These are phyloP conservation scores for Talaromyces rugulosus DNA, from an alignment of 2,329 filamentous ascomycete species.

Conservation along the genomic window DNA sequence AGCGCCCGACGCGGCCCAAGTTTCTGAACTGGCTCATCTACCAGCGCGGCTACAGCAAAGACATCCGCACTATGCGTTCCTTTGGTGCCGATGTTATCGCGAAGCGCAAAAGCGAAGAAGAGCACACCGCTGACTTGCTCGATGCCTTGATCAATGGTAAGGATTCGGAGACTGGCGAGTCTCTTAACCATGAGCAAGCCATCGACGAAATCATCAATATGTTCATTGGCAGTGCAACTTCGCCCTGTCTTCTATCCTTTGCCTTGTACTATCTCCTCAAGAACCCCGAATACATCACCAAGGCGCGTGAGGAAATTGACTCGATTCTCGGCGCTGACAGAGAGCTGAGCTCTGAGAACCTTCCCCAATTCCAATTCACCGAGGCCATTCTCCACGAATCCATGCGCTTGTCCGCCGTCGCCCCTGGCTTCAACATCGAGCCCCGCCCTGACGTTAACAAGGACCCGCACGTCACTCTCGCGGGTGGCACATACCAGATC, in stretches of 20 bases:
- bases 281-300: conserved; percentile 55
- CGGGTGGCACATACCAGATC: conserved; percentile 59
- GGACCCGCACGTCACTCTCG: conserved; percentile 47
- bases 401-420: conserved; percentile 59
- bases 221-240: conserved; percentile 65
- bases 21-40: conserved; percentile 53
- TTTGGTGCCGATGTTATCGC: conserved; percentile 56
- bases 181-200: conserved; percentile 56
- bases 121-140: conserved; percentile 57
- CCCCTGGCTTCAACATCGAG: conserved; percentile 54
- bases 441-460: conserved; percentile 43
- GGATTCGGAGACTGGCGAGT: conserved; percentile 59
- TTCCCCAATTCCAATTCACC: conserved; percentile 63
- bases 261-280: conserved; percentile 62
- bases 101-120: conserved; percentile 51
- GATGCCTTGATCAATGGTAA: conserved; percentile 55
- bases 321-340: conserved; percentile 54
- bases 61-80: conserved; percentile 52
- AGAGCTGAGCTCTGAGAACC: conserved; percentile 50
- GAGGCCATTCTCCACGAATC: conserved; percentile 64
- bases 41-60: conserved; percentile 50
- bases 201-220: conserved; percentile 67
- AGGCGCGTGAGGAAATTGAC: conserved; percentile 66
- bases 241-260: conserved; percentile 63
- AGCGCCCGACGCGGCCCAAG: conserved; percentile 49